A percentile compares a stretch with the other conserved stretches of the same genome.
Evolutionary conservation across 2,329 filamentous ascomycete genomes (phyloP).

Genomic region (Ramularia collo-cygni): DNA sequence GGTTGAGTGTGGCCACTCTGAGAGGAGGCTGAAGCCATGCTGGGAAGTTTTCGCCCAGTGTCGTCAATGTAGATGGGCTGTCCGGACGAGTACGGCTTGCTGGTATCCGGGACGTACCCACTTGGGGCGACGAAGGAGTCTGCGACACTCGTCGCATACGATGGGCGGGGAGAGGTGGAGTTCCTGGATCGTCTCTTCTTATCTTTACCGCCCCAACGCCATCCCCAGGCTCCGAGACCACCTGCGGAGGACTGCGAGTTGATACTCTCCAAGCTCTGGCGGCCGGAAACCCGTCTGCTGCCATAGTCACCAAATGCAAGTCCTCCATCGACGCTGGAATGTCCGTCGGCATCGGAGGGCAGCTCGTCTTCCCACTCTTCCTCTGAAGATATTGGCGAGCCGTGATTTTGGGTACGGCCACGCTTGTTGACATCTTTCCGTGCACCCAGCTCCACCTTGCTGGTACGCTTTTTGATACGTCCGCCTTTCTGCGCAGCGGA

Average conservation of each 20-base stretch:
- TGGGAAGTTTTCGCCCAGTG: constrained; percentile 40
- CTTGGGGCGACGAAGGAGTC: constrained; percentile 35
- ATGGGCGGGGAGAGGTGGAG: constrained; percentile 10
- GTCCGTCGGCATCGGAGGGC: constrained; percentile 47
- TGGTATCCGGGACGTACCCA: constrained; percentile 37
- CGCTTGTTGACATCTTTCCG: constrained; percentile 11
- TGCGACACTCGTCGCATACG: constrained; percentile 17
- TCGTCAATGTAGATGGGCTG: constrained; percentile 17
- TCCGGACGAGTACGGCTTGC: constrained; percentile 35
- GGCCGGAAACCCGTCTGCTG: constrained; percentile 29
- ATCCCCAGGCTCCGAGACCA: constrained; percentile 47
- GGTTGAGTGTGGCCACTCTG: constrained; percentile 42
- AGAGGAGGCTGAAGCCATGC: constrained; percentile 8
- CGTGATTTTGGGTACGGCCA: constrained; percentile 10
- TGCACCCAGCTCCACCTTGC: constrained; percentile 23
- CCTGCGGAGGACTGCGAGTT: constrained; percentile 46
- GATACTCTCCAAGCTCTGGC: constrained; percentile 47
- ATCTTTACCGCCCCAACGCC: constrained; percentile 51
- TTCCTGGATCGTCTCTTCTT: constrained; percentile 35
- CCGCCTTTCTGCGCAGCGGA: constrained; percentile 35
- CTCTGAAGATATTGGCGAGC: constrained; percentile 37
- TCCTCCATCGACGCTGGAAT: constrained; percentile 49
- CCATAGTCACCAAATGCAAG: constrained; percentile 54
- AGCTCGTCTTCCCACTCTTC: constrained; percentile 52
- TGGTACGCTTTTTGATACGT: constrained; percentile 20